phyloP scores from a whole-genome alignment of 352 stramenopile species.

The Phytophthora macrochlamydospora region DNA sequence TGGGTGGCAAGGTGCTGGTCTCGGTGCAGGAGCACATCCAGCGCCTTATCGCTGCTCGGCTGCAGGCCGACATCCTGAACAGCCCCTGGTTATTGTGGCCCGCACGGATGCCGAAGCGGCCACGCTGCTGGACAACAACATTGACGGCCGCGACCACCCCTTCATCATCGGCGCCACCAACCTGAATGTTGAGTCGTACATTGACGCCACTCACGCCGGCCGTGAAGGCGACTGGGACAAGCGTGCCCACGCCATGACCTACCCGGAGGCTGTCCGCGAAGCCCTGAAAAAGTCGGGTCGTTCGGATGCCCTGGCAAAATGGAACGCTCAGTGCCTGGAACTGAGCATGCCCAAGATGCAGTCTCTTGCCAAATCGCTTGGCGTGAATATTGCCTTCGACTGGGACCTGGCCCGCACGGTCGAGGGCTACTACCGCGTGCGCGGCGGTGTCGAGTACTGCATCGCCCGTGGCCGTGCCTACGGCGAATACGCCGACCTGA shows the following conservation, averaged over 20 bases:
- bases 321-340: conserved; percentile 81
- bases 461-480: conserved; percentile 96
- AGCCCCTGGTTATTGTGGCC: conserved; percentile 93
- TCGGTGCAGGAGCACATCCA: conserved; percentile 95
- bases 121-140: conserved; percentile 85
- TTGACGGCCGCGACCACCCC: conserved; percentile 94
- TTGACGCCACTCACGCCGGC: conserved; percentile 62
- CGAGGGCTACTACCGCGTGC: conserved; percentile 89
- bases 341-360: conserved; percentile 81
- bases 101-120: conserved; percentile 94
- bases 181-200: conserved; percentile 79
- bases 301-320: conserved; percentile 78
- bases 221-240: conserved; percentile 82
- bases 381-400: conserved; percentile 91
- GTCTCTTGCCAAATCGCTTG: conserved; percentile 76
- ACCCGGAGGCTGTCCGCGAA: conserved; percentile 90
- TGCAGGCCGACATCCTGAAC: conserved; percentile 95
- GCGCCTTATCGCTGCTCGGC: conserved; percentile 83
- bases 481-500: conserved; percentile 95
- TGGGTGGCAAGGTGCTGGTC: conserved; percentile 96
- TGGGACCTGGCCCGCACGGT: conserved; percentile 96
- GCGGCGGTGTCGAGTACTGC: conserved; percentile 96
- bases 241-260: conserved; percentile 91
- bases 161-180: conserved; percentile 95
- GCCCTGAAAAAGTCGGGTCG: conserved; percentile 60